A percentile compares a stretch with the other conserved stretches of the same genome.
phyloP scores from a whole-genome alignment of 176 grass and related monocot species.

The Bonia amplexicaulis region DNA sequence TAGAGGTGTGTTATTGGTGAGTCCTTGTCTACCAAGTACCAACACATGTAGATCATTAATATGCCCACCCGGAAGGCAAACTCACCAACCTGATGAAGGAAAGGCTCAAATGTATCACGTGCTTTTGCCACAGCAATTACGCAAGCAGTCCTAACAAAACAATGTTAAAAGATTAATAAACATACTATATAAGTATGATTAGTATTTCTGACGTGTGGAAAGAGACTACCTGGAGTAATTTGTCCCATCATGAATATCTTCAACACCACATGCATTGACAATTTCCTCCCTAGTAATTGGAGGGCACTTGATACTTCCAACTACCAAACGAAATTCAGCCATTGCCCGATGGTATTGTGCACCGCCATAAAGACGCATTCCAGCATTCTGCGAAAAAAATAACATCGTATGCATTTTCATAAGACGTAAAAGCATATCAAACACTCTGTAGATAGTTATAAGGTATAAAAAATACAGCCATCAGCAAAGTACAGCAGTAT shows the following conservation, averaged over 20 bases:
- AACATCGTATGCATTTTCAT: neutral
- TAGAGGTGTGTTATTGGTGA: too few species aligned
- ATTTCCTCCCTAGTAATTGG: constrained; percentile 96
- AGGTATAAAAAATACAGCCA: neutral
- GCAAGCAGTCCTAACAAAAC: constrained; percentile 81
- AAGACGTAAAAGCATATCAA: neutral
- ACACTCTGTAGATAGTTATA: neutral
- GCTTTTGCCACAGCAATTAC: constrained; percentile 96
- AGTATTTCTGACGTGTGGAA: constrained; percentile 10
- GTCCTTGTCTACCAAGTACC: too few species aligned
- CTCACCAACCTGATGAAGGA: constrained; percentile 85
- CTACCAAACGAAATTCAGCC: constrained; percentile 92
- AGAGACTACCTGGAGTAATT: constrained; percentile 83
- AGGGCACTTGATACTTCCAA: constrained; percentile 82
- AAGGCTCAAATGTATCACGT: constrained; percentile 79
- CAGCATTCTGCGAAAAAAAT: constrained; percentile 62
- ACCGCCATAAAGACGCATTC: constrained; percentile 95
- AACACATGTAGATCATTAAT: neutral
- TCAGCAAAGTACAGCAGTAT: neutral
- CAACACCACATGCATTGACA: constrained; percentile 98
- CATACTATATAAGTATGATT: neutral
- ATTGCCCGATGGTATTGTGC: constrained; percentile 94
- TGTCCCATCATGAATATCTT: constrained; percentile 98
- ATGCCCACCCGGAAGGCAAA: constrained; percentile 2
- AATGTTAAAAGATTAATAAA: constrained; percentile 28